Conservation (phyloP, 352 stramenopile species). For the Globisporangium parvum region DNA sequence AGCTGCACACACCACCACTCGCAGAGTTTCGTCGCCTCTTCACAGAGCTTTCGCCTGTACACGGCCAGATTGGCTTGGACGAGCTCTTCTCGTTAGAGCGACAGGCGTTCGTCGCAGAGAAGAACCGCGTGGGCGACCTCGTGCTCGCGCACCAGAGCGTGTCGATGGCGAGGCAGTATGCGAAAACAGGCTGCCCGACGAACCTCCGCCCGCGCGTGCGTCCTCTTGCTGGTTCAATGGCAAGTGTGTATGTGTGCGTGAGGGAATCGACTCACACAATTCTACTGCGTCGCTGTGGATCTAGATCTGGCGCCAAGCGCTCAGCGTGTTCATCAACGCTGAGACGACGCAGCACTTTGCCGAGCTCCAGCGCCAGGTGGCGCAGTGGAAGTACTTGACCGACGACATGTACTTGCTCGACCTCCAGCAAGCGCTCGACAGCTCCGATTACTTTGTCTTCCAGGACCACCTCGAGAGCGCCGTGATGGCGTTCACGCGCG, state of each 20-base stretch:
- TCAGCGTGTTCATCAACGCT: conserved; percentile 26
- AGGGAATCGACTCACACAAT: not conserved
- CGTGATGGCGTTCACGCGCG: conserved; percentile 68
- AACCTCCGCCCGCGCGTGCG: conserved; percentile 46
- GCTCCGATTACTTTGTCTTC: conserved; percentile 80
- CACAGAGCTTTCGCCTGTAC: conserved; percentile 37
- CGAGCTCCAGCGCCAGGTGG: conserved; percentile 29
- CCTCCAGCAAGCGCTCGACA: conserved; percentile 71
- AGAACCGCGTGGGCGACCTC: conserved; percentile 57
- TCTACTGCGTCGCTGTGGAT: not conserved
- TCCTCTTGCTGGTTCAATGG: not conserved
- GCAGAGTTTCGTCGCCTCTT: conserved; percentile 39
- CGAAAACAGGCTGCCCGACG: conserved; percentile 63
- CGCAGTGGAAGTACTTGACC: conserved; percentile 42
- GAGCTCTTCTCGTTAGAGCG: conserved; percentile 51
- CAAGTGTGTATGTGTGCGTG: not conserved
- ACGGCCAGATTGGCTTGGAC: conserved; percentile 62
- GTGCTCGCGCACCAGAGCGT: conserved; percentile 56
- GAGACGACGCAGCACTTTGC: conserved; percentile 44
- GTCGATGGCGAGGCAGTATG: conserved; percentile 70
- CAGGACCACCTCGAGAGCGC: conserved; percentile 66
- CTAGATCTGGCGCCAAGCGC: conserved; percentile 53
- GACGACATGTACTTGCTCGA: conserved; percentile 81
- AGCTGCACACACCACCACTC: conserved; percentile 36
- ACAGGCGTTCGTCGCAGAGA: conserved; percentile 50